Evolutionary conservation across 305 asterid genomes (phyloP).

Genomic region (Salvia sclarea): DNA sequence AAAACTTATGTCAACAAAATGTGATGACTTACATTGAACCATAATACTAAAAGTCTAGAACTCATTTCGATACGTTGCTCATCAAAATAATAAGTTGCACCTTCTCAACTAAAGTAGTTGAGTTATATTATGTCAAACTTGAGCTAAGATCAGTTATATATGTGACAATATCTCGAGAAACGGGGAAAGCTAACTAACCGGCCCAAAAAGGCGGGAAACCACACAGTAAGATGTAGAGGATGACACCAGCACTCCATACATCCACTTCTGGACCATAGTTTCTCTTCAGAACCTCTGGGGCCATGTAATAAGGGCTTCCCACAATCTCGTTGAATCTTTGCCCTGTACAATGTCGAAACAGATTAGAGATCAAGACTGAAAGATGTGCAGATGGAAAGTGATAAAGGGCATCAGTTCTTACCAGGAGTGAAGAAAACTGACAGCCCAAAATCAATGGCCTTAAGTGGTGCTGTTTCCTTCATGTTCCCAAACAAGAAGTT

Average conservation of each 20-base stretch:
- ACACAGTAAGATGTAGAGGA: conserved; percentile 61
- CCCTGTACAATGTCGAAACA: conserved; percentile 36
- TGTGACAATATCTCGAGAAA: not conserved
- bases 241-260: conserved; percentile 71
- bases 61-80: too few species aligned
- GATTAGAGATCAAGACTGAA: not conserved
- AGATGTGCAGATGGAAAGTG: conserved; percentile 1
- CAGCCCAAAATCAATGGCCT: conserved; percentile 70
- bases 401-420: conserved; percentile 25
- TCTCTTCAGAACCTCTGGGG: conserved; percentile 63
- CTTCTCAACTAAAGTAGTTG: not conserved
- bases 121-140: not conserved
- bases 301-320: conserved; percentile 72
- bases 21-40: not conserved
- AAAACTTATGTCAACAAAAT: not conserved
- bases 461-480: conserved; percentile 60
- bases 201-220: conserved; percentile 78
- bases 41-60: too few species aligned
- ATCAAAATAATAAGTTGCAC: too few species aligned
- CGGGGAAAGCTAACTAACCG: conserved; percentile 38
- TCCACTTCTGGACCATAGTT: conserved; percentile 64
- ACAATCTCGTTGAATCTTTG: conserved; percentile 61
- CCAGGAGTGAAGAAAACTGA: conserved; percentile 67
- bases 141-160: not conserved
- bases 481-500: conserved; percentile 53